Evolutionary conservation across 345 rosid species (phyloP).

Genomic region (Camelina laxa): DNA sequence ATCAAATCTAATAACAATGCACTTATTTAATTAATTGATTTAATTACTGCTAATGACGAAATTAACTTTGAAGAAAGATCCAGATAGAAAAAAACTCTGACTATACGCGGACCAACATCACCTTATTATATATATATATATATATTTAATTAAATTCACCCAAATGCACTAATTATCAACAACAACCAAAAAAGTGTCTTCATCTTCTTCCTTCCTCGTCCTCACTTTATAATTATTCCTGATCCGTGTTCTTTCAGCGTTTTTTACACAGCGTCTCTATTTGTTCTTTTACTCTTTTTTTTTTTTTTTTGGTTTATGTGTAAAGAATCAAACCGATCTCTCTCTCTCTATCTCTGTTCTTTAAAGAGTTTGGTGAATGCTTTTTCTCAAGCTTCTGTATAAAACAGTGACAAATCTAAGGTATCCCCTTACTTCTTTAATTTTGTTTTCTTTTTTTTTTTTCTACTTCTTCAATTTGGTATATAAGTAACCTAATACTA

Average conservation of each 20-base stretch:
- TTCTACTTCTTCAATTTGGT: not conserved
- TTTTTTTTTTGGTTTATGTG: not conserved
- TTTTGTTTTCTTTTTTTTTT: not conserved
- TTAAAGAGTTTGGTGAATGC: not conserved
- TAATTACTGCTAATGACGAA: not conserved
- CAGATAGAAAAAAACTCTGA: not conserved
- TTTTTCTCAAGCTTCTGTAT: conserved; percentile 19
- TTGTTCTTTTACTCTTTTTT: not conserved
- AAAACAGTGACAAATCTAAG: conserved; percentile 9
- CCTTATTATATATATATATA: not conserved
- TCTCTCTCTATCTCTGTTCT: not conserved
- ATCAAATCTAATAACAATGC: conserved; percentile 18
- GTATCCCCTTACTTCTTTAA: not conserved
- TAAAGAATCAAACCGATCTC: conserved; percentile 4
- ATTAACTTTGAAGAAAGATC: conserved; percentile 14
- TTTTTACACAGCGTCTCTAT: conserved; percentile 13
- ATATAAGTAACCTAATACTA: not conserved
- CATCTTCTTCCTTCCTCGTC: not conserved
- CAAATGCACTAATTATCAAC: not conserved
- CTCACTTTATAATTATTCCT: not conserved
- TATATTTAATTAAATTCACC: not conserved
- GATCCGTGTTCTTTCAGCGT: conserved; percentile 41
- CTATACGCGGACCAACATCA: conserved; percentile 33
- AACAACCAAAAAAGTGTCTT: not conserved
- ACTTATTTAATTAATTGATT: not conserved